Conservation (phyloP, 169 alveolate species). For the Cryptosporidium ubiquitum region DNA sequence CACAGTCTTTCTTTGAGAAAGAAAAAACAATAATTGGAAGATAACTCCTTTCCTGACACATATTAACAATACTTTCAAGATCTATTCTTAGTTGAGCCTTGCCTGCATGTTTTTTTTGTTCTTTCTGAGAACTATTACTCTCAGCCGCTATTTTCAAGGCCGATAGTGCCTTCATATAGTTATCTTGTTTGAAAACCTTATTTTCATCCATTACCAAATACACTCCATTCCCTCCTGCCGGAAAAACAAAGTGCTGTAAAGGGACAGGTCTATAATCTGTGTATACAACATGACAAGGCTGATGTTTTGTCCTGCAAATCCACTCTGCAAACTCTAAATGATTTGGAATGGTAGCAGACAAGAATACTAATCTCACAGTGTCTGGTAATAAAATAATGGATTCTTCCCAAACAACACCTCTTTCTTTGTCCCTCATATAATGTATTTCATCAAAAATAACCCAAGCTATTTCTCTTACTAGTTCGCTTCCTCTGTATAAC, state of each 20-base stretch:
- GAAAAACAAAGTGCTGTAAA: constrained; percentile 94
- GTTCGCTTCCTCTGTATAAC: constrained; percentile 98
- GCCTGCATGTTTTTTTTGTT: constrained; percentile 28
- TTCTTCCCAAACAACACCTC: constrained; percentile 99
- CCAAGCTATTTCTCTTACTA: constrained; percentile 91
- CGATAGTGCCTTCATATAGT: constrained; percentile 77
- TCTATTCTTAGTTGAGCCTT: constrained; percentile 81
- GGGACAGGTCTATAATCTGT: constrained; percentile 99
- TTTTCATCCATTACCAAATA: constrained; percentile 95
- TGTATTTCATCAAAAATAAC: constrained; percentile 95
- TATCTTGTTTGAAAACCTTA: constrained; percentile 86
- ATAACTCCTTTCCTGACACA: constrained; percentile 91
- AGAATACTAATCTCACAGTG: constrained; percentile 94
- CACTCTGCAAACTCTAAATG: constrained; percentile 99
- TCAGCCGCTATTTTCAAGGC: constrained; percentile 49
- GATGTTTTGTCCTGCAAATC: constrained; percentile 96
- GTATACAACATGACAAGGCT: constrained; percentile 97
- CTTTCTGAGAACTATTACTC: constrained; percentile 70
- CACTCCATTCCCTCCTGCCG: constrained; percentile 95
- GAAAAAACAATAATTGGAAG: constrained; percentile 97
- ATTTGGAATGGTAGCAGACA: constrained; percentile 99
- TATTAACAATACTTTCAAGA: constrained; percentile 90
- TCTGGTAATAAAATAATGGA: constrained; percentile 95
- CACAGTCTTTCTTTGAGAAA: constrained; percentile 97
- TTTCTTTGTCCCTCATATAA: constrained; percentile 99